Evolutionary conservation across 768 basidiomycete genomes (phyloP).

Genomic region (Terana coerulea): DNA sequence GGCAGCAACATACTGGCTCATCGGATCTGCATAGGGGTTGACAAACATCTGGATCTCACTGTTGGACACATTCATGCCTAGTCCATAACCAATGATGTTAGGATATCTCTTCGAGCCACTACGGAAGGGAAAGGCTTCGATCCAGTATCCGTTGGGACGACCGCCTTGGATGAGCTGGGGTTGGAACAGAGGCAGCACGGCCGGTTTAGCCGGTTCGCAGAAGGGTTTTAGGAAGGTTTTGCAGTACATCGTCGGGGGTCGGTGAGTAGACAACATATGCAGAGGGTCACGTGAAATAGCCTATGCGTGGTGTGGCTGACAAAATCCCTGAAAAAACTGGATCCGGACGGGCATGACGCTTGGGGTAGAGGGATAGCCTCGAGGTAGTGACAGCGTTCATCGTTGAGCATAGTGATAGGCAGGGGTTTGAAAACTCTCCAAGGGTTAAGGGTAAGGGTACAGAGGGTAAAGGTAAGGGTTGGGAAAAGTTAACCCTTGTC

Average conservation of each 20-base stretch:
- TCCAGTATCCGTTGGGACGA: constrained; percentile 19
- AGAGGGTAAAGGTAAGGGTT: too few relatives aligned
- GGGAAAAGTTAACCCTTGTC: too few relatives aligned
- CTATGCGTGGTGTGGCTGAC: too few relatives aligned
- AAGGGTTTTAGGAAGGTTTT: constrained; percentile 2
- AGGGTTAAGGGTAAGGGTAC: too few relatives aligned
- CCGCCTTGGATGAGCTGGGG: constrained; percentile 9
- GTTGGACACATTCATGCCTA: constrained; percentile 9
- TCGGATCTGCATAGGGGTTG: constrained; percentile 12
- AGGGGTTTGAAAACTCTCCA: too few relatives aligned
- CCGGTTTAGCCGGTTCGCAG: constrained; percentile 6
- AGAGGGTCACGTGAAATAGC: too few relatives aligned
- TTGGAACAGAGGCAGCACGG: constrained; percentile 1
- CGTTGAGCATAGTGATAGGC: too few relatives aligned
- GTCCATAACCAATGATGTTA: constrained; percentile 19
- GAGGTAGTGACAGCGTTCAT: too few relatives aligned
- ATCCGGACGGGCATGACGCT: too few relatives aligned
- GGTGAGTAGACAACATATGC: too few relatives aligned
- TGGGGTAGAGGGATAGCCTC: too few relatives aligned
- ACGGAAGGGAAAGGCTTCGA: constrained; percentile 16
- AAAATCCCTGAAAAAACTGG: too few relatives aligned
- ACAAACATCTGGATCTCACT: constrained; percentile 11
- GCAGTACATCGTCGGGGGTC: neutral
- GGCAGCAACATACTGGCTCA: constrained; percentile 4
- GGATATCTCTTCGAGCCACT: constrained; percentile 4